Conservation (phyloP, 148 eudicot species). For the Amaranthus palmeri region DNA sequence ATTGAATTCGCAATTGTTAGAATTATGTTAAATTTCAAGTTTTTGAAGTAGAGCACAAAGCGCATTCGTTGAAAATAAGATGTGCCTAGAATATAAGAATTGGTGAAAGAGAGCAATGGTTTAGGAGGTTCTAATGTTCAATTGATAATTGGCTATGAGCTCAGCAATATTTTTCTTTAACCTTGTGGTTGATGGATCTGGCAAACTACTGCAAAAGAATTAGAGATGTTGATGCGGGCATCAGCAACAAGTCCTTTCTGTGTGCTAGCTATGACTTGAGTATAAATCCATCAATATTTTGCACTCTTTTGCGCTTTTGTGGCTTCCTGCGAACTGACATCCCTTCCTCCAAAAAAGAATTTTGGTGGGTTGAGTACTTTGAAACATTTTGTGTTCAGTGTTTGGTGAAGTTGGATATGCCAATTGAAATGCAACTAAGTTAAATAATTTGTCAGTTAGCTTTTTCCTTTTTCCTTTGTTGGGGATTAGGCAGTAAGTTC, state of each 20-base stretch:
- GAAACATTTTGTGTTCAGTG: not conserved
- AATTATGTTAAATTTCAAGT: not conserved
- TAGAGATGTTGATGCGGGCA: too few relatives aligned
- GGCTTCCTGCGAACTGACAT: not conserved
- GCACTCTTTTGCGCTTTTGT: not conserved
- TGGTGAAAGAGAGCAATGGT: not conserved
- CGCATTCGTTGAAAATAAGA: not conserved
- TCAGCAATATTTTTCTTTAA: not conserved
- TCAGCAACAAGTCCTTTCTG: not conserved
- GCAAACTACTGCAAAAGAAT: not conserved
- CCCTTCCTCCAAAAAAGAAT: not conserved
- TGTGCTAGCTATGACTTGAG: not conserved
- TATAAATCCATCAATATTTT: not conserved
- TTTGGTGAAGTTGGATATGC: not conserved
- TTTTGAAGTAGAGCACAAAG: not conserved
- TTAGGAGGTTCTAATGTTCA: not conserved
- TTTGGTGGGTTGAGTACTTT: not conserved
- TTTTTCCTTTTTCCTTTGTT: not conserved
- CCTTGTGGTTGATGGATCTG: not conserved
- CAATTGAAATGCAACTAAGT: not conserved
- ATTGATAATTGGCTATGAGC: constrained; percentile 1
- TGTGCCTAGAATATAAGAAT: not conserved
- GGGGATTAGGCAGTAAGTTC: too few relatives aligned
- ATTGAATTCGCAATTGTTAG: not conserved
- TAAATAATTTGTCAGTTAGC: not conserved